Percentiles rank a stretch among this genome's conserved stretches.
Conservation (phyloP, 2,329 filamentous ascomycete species). For the Trichoderma lentiforme region DNA sequence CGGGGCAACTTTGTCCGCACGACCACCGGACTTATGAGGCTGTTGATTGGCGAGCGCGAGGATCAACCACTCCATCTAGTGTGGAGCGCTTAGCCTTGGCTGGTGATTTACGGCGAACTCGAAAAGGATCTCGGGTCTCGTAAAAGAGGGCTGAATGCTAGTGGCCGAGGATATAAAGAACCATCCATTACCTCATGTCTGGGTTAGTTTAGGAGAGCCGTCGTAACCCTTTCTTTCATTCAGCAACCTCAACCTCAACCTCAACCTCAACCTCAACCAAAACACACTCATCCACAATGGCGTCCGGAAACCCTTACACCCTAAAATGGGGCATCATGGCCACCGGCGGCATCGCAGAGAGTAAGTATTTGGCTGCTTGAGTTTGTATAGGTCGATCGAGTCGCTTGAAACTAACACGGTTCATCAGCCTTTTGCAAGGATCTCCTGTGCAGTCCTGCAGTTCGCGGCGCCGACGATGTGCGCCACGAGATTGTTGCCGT, state of each 20-base stretch:
- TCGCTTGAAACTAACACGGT: neutral
- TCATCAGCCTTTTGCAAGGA: slow-evolving; percentile 66
- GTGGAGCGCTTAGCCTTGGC: neutral
- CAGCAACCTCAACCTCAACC: neutral
- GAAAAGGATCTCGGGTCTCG: neutral
- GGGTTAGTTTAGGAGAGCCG: neutral
- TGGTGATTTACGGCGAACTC: neutral
- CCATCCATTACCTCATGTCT: neutral
- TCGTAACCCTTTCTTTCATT: neutral
- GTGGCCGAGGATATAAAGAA: neutral
- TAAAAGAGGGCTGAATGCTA: neutral
- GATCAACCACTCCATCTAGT: neutral
- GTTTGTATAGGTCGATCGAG: neutral
- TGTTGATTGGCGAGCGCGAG: slow-evolving; percentile 6
- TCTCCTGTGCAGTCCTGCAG: slow-evolving; percentile 68
- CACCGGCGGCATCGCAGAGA: slow-evolving; percentile 57
- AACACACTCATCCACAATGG: neutral
- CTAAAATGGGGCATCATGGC: slow-evolving; percentile 60
- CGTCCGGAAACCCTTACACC: slow-evolving; percentile 37
- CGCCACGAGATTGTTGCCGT: slow-evolving; percentile 75
- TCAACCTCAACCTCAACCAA: neutral
- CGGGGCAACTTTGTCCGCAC: slow-evolving; percentile 19
- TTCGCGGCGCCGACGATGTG: slow-evolving; percentile 68
- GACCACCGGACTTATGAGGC: neutral
- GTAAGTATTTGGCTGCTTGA: slow-evolving; percentile 36